Base-by-base conservation (phyloP, 129 eudicot species). In the Logfia minima region DNA sequence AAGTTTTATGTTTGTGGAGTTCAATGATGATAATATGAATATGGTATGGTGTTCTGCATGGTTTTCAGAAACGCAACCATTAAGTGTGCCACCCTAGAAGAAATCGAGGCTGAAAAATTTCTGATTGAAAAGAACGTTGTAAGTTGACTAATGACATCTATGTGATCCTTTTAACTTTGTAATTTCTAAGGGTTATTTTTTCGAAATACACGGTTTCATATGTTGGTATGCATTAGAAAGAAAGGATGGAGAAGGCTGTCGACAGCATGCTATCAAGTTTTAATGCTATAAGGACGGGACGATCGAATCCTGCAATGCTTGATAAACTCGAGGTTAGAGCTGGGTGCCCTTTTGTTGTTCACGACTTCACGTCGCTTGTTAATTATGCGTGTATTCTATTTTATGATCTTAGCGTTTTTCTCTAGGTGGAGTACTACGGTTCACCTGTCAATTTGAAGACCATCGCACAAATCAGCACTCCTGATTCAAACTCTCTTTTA, bases 401-500 rank as follows among this genome's bases (percentile, higher is more conserved):
- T 17, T 19, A 79, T 51, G 39, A 64, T 8, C 11, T 28, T 51
- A 23, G 9, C 4, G 7, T 73, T 22, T 55, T 59, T 61, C 41
- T 35, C 18, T 48, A 95, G 99, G 95, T 95, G 53, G 99, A 95
- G 74, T 95, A 95, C 81, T 95, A 95, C 23, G 99, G 99, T 66
- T 88, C 96, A 64, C 92, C 97, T 34, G 96, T 88, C 61, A 77
- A 58, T 80, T 81, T 95, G 85, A 92, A 88, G 86, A 89, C 91
- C 82, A 88, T 95, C 71, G 99, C 99, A 37, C 99, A 95, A 84
- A 90, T 95, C 79, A 95, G 94, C 77, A 92, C 94, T 71, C 99
- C 99, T 6, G 97, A 95, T 82, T 81, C 99, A 0, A 85, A 90
- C 73, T 95, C 99, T 78, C 80, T 95, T 43, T 52, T 95, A 83